Conservation (phyloP, 257 asterid genomes). For the Nicotiana tabacum region DNA sequence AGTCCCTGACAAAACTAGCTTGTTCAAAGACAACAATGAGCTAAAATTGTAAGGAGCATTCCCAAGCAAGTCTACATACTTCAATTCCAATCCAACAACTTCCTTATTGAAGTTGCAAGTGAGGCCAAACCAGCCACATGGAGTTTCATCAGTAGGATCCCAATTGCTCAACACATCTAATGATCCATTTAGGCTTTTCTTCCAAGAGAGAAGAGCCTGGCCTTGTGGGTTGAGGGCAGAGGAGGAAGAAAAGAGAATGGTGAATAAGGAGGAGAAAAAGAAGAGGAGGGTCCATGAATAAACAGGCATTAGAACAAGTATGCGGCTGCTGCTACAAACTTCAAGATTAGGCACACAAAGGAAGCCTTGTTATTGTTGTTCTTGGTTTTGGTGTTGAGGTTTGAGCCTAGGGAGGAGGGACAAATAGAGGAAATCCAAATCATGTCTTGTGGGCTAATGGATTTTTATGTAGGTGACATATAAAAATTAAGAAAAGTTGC, state of each 20-base stretch:
- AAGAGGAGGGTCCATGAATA: constrained; percentile 21
- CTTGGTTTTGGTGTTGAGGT: constrained; percentile 19
- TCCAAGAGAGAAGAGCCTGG: constrained; percentile 56
- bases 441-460: constrained; percentile 33
- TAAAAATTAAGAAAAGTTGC: constrained; percentile 19
- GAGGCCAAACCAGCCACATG: constrained; percentile 47
- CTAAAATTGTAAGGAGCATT: constrained; percentile 40
- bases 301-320: constrained; percentile 29
- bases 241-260: constrained; percentile 14
- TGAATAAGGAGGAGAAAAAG: neutral
- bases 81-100: constrained; percentile 46
- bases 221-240: constrained; percentile 48
- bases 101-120: constrained; percentile 46
- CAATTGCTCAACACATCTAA: constrained; percentile 38
- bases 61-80: constrained; percentile 54
- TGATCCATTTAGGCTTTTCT: constrained; percentile 46
- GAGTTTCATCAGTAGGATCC: constrained; percentile 44
- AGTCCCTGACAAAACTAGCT: constrained; percentile 49
- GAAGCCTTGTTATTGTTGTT: constrained; percentile 5
- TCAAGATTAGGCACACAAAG: constrained; percentile 32
- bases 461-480: constrained; percentile 12
- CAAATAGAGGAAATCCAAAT: constrained; percentile 23
- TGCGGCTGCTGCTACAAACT: constrained; percentile 27
- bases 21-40: constrained; percentile 32
- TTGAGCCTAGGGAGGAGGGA: constrained; percentile 47